Evolutionary conservation across 179 eudicot genomes (phyloP), one percentile per base, ranked within the genome.

Genomic region (Drosera spatulata): DNA sequence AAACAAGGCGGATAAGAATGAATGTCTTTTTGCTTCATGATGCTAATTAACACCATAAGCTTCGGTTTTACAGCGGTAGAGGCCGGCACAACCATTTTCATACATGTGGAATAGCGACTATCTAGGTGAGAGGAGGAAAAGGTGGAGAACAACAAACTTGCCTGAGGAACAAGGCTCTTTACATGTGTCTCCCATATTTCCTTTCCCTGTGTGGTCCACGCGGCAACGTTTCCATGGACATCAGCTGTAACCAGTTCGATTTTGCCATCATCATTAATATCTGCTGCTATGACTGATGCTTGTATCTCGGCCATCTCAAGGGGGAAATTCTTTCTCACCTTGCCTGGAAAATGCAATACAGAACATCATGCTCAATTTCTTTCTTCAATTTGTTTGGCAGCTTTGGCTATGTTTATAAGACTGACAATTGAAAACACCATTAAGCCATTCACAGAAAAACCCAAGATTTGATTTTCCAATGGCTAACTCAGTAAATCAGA

Each of bases 261-360:
- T 73, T 89, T 89, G 56, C 96, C 98, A 75, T 91, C 98, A 57
- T 91, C 98, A 63, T 91, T 91, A 49, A 91, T 86, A 77, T 91
- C 98, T 60, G 89, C 98, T 61, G 95, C 98, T 63, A 86, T 82
- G 53, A 88, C 93, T 62, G 85, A 82, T 63, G 89, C 98, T 77
- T 91, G 98, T 68, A 91, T 79, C 72, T 91, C 98, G 73, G 96
- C 98, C 98, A 91, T 88, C 74, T 84, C 93, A 70, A 91, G 96
- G 62, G 98, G 98, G 70, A 91, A 91, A 42, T 84, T 79, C 42
- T 88, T 87, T 73, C 98, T 86, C 61, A 83, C 77, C 69, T 88
- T 80, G 63, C 98, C 98, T 88, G 68, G 50, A 69, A 40, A 44
- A 63, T 42, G 53, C 37, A 33, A 56, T 51, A 54, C 58, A 63